Evolutionary conservation across 2,329 filamentous ascomycete species (phyloP), one percentile per base, ranked within the genome.

Genomic region (Claviceps quebecensis): DNA sequence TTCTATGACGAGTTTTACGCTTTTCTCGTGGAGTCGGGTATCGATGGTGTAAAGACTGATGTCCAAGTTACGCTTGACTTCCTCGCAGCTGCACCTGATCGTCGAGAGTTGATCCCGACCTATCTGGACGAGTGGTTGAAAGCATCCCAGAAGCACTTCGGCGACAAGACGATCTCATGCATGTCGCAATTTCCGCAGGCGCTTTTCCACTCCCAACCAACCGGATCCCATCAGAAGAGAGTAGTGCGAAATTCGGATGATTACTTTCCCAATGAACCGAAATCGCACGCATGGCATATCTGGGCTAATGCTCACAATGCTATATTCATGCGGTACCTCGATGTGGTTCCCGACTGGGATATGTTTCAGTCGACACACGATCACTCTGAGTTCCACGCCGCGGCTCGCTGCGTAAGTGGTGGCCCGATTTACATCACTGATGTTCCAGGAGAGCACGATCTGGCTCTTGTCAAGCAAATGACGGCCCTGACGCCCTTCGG

Each of bases 391-490:
- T 95, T 93, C 63, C 93, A 98, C 59, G 93, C 87, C 4, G 91
- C 93, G 1, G 90, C 89, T 2, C 78, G 93, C 46, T 95, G 88
- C 64, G 74, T 98, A 9, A 90, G 84, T 47, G 93, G 93, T 8
- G 93, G 93, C 0, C 93, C 91, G 0, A 84, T 98, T 41, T 96
- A 94, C 60, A 90, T 98, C 63, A 97, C 91, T 0, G 93, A 98
- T 65, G 77, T 81, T 0, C 91, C 91, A 0, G 90, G 88, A 0
- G 70, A 87, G 54, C 88, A 97, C 64, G 77, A 95, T 60, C 61
- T 89, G 34, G 67, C 75, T 5, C 67, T 98, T 16, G 85, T 98
- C 54, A 68, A 74, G 29, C 83, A 94, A 63, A 90, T 97, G 76
- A 89, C 86, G 0, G 90, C 85, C 0, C 71, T 75, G 11, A 93